These are phyloP conservation scores for Bondarzewia mesenterica DNA, from an alignment of 1,284 basidiomycete species.

Conservation along the genomic window DNA sequence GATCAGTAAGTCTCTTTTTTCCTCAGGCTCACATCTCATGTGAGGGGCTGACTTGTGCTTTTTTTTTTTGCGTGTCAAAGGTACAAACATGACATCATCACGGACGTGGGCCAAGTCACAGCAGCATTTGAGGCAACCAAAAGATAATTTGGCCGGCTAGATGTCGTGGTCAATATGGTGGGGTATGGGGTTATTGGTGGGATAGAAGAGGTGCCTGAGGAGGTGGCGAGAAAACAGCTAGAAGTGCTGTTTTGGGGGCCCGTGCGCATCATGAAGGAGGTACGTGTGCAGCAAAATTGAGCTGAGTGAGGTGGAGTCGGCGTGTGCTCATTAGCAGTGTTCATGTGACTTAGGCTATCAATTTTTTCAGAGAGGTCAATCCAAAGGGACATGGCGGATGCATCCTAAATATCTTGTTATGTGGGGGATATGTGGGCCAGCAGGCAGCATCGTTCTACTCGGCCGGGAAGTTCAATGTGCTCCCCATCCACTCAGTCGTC, in stretches of 20 bases:
- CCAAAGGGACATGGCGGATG: slow-evolving; percentile 20
- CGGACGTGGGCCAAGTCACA: slow-evolving; percentile 25
- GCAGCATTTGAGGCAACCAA: slow-evolving; percentile 22
- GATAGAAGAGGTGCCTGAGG: slow-evolving; percentile 25
- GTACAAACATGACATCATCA: slow-evolving; percentile 94
- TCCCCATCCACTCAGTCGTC: neutral
- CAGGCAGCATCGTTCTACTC: slow-evolving; percentile 23
- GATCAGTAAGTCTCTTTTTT: slow-evolving; percentile 67
- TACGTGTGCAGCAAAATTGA: neutral
- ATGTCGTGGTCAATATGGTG: slow-evolving; percentile 33
- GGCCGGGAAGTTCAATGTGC: slow-evolving; percentile 26
- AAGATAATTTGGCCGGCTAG: slow-evolving; percentile 24
- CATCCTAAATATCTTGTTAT: slow-evolving; percentile 26
- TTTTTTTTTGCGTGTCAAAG: too few species aligned
- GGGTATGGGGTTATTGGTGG: slow-evolving; percentile 23
- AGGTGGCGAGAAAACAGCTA: slow-evolving; percentile 19
- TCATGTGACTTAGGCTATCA: slow-evolving; percentile 16
- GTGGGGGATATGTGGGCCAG: slow-evolving; percentile 23
- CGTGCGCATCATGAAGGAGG: slow-evolving; percentile 19
- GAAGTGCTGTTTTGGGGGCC: slow-evolving; percentile 29
- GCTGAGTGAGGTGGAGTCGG: too few species aligned
- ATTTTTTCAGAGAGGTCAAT: slow-evolving; percentile 22
- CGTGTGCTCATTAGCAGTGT: neutral
- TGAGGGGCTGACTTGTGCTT: slow-evolving; percentile 7
- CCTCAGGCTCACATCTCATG: too few species aligned